Evolutionary conservation across 176 grass and related monocot genomes (phyloP).

Genomic region (Cocos nucifera): DNA sequence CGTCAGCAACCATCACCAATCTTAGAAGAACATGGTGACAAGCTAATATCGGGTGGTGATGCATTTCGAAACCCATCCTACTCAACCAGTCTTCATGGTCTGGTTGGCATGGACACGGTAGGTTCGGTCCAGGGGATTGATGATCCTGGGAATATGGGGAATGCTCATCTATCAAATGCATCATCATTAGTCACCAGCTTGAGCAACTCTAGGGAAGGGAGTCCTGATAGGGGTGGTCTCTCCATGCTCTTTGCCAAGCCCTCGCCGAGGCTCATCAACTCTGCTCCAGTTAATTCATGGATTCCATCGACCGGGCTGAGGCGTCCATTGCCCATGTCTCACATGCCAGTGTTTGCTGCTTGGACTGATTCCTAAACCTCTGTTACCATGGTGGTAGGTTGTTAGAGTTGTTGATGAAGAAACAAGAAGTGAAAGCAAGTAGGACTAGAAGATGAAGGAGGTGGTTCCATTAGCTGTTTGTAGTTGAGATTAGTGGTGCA

Average conservation of each 20-base stretch:
- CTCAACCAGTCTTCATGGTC: conserved; percentile 27
- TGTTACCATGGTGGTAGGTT: too few relatives aligned
- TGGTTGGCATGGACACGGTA: conserved; percentile 21
- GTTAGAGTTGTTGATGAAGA: too few relatives aligned
- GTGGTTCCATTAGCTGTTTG: conserved; percentile 19
- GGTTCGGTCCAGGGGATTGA: not conserved
- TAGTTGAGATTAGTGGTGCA: conserved; percentile 18
- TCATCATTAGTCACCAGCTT: conserved; percentile 35
- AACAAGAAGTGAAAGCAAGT: too few relatives aligned
- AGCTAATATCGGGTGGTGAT: not conserved
- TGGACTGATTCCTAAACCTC: conserved; percentile 65
- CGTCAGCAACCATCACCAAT: not conserved
- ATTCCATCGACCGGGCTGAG: conserved; percentile 27
- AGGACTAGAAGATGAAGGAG: too few relatives aligned
- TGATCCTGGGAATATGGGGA: not conserved
- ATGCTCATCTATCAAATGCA: conserved; percentile 31
- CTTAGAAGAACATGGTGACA: conserved; percentile 8
- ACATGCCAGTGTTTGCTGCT: conserved; percentile 70
- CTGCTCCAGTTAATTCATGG: conserved; percentile 49
- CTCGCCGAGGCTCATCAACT: conserved; percentile 20
- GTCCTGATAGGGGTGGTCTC: conserved; percentile 44
- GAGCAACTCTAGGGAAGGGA: conserved; percentile 53
- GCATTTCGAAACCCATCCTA: conserved; percentile 28
- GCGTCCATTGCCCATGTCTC: conserved; percentile 51
- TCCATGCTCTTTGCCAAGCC: conserved; percentile 64